These are phyloP conservation scores for Trypanosomatidae sp. DNA, from an alignment of 208 protist species.

Conservation along the genomic window DNA sequence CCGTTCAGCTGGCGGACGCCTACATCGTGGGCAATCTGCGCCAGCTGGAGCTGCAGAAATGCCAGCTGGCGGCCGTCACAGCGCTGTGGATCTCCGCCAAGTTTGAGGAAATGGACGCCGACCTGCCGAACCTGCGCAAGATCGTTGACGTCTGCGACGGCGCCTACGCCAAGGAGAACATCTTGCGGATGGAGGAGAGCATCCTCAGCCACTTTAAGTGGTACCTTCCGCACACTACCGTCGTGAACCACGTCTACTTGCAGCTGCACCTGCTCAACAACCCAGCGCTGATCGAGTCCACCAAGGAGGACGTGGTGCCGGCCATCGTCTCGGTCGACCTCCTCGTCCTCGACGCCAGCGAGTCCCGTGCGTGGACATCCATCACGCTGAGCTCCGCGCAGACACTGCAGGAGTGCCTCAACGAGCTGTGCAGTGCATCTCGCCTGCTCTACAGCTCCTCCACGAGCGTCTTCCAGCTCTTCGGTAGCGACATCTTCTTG, in stretches of 20 bases:
- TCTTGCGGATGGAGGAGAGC: slow-evolving; percentile 77
- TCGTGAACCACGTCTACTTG: slow-evolving; percentile 80
- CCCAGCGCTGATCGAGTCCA: slow-evolving; percentile 42
- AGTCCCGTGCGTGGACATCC: slow-evolving; percentile 30
- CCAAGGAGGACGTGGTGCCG: slow-evolving; percentile 7
- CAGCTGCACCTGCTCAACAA: slow-evolving; percentile 72
- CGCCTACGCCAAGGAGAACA: slow-evolving; percentile 55
- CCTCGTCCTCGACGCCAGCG: slow-evolving; percentile 37
- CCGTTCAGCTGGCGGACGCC: slow-evolving; percentile 80
- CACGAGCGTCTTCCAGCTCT: slow-evolving; percentile 72
- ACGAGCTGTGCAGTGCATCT: slow-evolving; percentile 43
- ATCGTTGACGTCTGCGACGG: slow-evolving; percentile 81
- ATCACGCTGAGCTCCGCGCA: slow-evolving; percentile 23
- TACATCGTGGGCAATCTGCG: slow-evolving; percentile 62
- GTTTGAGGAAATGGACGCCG: slow-evolving; percentile 81
- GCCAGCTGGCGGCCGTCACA: slow-evolving; percentile 78
- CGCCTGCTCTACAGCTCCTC: slow-evolving; percentile 41
- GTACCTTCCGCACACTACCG: slow-evolving; percentile 80
- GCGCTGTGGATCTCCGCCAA: slow-evolving; percentile 82
- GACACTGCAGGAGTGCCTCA: slow-evolving; percentile 44
- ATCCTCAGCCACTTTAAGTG: slow-evolving; percentile 79
- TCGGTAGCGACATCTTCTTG: slow-evolving; percentile 57
- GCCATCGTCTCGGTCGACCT: slow-evolving; percentile 32
- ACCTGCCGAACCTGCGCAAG: slow-evolving; percentile 57
- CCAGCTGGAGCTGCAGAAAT: slow-evolving; percentile 55